Evolutionary conservation across 441 rosid genomes (phyloP).

Genomic region (Adansonia grandidieri): DNA sequence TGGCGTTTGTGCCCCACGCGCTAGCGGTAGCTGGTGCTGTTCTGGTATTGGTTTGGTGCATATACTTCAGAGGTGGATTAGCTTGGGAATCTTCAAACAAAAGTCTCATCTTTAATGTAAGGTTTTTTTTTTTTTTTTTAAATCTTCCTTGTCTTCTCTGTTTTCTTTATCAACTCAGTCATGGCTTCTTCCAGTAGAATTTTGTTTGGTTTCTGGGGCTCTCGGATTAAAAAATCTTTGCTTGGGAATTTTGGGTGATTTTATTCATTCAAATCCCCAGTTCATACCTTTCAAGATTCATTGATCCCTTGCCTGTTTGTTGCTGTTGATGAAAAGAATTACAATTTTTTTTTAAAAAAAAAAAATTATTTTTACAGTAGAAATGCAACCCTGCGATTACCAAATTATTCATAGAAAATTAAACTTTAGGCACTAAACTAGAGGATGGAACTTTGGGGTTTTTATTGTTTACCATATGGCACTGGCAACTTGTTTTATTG

Average conservation of each 20-base stretch:
- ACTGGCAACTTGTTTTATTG: not conserved
- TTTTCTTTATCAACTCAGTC: not conserved
- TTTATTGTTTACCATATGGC: not conserved
- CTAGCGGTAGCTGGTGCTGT: conserved; percentile 59
- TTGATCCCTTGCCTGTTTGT: no score
- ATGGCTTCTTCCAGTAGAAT: not conserved
- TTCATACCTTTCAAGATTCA: not conserved
- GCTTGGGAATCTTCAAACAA: conserved; percentile 90
- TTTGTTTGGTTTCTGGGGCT: not conserved
- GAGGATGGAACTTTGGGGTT: not conserved
- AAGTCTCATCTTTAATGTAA: conserved; percentile 87
- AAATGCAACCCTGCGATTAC: not conserved
- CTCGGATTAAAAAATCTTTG: not conserved
- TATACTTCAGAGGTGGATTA: conserved; percentile 78
- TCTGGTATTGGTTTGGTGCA: conserved; percentile 79
- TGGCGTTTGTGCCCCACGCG: conserved; percentile 65
- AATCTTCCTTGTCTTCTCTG: not conserved
- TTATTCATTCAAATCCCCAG: not conserved
- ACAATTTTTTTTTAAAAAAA: no score
- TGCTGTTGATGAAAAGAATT: no score
- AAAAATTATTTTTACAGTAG: not conserved
- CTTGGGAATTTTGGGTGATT: not conserved
- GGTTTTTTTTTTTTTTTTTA: conserved; percentile 3
- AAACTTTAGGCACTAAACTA: not conserved
- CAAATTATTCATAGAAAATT: not conserved